Evolutionary conservation across 1,284 basidiomycete genomes (phyloP).

Genomic region (Cutaneotrichosporon sp.): DNA sequence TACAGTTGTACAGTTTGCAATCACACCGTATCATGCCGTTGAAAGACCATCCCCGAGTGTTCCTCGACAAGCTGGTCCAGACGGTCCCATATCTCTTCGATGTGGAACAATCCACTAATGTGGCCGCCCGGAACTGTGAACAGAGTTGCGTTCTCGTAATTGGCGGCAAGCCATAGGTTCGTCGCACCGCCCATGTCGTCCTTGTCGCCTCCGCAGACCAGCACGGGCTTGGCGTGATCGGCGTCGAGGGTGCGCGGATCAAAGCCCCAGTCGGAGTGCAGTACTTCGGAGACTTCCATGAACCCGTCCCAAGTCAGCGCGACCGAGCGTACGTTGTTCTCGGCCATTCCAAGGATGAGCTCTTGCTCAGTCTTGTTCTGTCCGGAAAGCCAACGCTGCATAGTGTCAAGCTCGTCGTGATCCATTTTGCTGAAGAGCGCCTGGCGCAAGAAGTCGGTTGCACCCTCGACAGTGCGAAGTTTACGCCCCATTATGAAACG

Average conservation of each 20-base stretch:
- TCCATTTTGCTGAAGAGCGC: conserved; percentile 50
- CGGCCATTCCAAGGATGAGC: conserved; percentile 49
- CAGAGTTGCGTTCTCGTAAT: conserved; percentile 49
- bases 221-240: conserved; percentile 51
- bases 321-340: conserved; percentile 52
- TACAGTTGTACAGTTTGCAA: no score
- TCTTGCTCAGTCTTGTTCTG: conserved; percentile 48
- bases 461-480: conserved; percentile 48
- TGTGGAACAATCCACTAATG: conserved; percentile 48
- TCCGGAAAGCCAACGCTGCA: conserved; percentile 32
- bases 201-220: conserved; percentile 49
- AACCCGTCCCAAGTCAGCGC: conserved; percentile 55
- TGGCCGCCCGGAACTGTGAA: conserved; percentile 53
- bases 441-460: conserved; percentile 49
- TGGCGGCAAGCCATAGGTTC: conserved; percentile 52
- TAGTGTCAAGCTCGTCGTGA: conserved; percentile 49
- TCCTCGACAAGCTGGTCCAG: background rate
- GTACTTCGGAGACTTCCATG: conserved; percentile 49
- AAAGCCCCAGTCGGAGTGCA: conserved; percentile 58
- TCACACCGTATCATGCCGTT: no score
- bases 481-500: conserved; percentile 43
- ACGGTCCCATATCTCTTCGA: conserved; percentile 50
- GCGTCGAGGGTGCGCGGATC: conserved; percentile 50
- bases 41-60: no score
- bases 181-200: conserved; percentile 50